Base-by-base conservation (phyloP, 1,284 basidiomycete species). In the Cerrena zonata region DNA sequence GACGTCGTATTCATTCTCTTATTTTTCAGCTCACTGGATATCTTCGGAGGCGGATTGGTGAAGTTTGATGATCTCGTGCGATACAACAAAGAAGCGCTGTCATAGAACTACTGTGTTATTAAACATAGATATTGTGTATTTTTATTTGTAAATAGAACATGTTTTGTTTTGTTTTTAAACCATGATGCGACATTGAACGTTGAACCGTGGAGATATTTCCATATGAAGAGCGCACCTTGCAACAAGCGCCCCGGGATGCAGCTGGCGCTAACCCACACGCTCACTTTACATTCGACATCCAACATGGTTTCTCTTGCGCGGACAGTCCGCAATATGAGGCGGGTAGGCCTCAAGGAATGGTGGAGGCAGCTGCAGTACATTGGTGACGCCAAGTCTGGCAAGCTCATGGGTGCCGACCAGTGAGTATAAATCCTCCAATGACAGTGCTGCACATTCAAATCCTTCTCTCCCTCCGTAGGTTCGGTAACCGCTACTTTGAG, bases 401-500 rank as follows among this genome's bases (percentile, higher is more conserved):
- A 74, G 57, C 77, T 82, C 49, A 74, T 91, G 50, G 94, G 94
- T 48, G 79, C 75, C 48, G 94, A 97, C 75, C 82, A 87, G 87
- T 93, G 63, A 60, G 88, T 78, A 13, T 42, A 50, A 34, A 10
- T 36, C 19, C 13, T 48, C 48, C 42, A 38, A 18, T 23, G 47
- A 24, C 23, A 25, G 30, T 40, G 13, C 40, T 26, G 25, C 44
- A 45, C 11, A 39, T 49, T 45, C 26, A 48, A 25, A 45, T 38
- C 44, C 45, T 38, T 24, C 15, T 38, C 30, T 45, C 25, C 26
- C 45, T 51, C 47, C 49, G 30, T 58, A 91, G 89, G 67, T 89
- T 94, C 65, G 92, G 91, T 27, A 94, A 94, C 76, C 77, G 79
- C 53, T 97, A 94, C 71, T 96, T 80, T 64, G 91, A 97, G 77